Conservation (phyloP, 352 stramenopile species). For the Phytophthora foliorum region DNA sequence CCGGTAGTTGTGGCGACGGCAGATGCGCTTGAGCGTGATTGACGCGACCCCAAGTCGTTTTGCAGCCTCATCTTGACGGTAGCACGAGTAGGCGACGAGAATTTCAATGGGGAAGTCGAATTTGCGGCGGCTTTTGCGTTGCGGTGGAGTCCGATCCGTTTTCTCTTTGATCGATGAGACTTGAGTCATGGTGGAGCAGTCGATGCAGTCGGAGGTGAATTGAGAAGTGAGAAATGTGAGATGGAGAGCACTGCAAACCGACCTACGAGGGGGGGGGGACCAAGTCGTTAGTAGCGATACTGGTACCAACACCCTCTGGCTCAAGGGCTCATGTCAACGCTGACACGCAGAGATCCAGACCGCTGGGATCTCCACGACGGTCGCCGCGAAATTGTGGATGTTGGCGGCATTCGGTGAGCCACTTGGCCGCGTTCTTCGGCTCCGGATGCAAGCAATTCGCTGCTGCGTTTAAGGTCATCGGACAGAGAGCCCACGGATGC, state of each 20-base stretch:
- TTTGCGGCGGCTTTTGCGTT: constrained; percentile 53
- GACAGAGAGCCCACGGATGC: constrained; percentile 8
- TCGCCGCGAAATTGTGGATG: constrained; percentile 38
- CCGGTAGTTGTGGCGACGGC: constrained; percentile 47
- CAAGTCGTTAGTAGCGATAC: constrained; percentile 14
- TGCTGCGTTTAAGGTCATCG: neutral
- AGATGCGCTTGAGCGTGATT: constrained; percentile 80
- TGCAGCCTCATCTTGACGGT: constrained; percentile 68
- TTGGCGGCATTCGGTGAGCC: constrained; percentile 2
- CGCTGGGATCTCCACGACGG: neutral
- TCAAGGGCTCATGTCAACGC: constrained; percentile 24
- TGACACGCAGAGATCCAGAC: constrained; percentile 25
- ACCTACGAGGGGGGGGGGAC: constrained; percentile 7
- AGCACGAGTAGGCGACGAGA: constrained; percentile 46
- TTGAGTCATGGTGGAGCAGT: neutral
- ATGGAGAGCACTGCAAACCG: constrained; percentile 19
- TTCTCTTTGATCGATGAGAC: constrained; percentile 3
- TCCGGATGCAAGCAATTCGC: constrained; percentile 21
- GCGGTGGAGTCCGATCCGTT: neutral
- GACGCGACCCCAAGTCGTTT: constrained; percentile 47
- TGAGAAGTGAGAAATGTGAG: constrained; percentile 32
- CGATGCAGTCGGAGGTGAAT: constrained; percentile 17
- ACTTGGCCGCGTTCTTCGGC: constrained; percentile 10
- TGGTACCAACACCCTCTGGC: constrained; percentile 9
- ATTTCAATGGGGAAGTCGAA: constrained; percentile 57